A percentile compares a stretch with the other conserved stretches of the same genome.
phyloP scores from a whole-genome alignment of 768 basidiomycete species.

The Sistotremastrum suecicum region DNA sequence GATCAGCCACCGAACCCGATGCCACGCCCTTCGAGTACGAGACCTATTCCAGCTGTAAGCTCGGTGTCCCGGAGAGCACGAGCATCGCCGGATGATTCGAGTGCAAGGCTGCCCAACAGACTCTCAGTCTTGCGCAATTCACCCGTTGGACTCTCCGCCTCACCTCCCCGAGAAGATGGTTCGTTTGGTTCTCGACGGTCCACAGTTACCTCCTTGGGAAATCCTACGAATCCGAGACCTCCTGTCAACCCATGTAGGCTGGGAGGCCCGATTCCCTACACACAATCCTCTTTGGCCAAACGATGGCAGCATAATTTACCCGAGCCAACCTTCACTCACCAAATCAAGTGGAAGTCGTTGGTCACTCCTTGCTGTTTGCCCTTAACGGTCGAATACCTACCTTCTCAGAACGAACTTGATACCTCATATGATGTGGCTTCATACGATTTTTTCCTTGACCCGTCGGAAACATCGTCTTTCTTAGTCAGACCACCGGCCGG shows the following conservation, averaged over 20 bases:
- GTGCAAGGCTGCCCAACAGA: constrained; percentile 1
- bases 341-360: constrained; percentile 86
- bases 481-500: constrained; percentile 54
- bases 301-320: constrained; percentile 87
- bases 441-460: constrained; percentile 81
- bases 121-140: constrained; percentile 3
- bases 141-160: constrained; percentile 11
- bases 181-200: constrained; percentile 36
- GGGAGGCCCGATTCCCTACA: constrained; percentile 38
- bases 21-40: constrained; percentile 13
- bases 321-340: constrained; percentile 56
- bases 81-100: constrained; percentile 1
- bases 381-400: constrained; percentile 81
- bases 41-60: constrained; percentile 15
- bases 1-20: constrained; percentile 3
- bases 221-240: constrained; percentile 20
- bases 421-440: constrained; percentile 68
- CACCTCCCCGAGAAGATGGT: constrained; percentile 59
- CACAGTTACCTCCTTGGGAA: constrained; percentile 19
- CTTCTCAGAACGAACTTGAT: constrained; percentile 59
- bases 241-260: constrained; percentile 60
- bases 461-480: constrained; percentile 75
- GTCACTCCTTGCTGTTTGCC: constrained; percentile 80
- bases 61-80: not conserved
- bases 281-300: constrained; percentile 62